Evolutionary conservation across 495 filamentous ascomycete species (phyloP).

Genomic region (Penicillium waksmanii): DNA sequence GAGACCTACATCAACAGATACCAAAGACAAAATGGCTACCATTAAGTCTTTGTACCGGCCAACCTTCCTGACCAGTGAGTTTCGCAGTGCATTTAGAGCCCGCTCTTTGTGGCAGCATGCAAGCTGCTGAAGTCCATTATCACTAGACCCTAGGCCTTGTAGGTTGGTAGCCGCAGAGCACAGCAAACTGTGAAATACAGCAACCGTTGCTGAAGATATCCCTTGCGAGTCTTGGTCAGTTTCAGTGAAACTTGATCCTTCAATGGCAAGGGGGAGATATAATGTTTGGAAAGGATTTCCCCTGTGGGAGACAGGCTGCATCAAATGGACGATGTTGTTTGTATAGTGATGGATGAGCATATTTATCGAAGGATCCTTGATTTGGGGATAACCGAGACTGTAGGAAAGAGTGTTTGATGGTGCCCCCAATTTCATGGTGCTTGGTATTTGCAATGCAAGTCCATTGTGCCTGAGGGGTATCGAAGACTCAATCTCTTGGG

Average conservation of each 20-base stretch:
- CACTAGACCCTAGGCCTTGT: background rate
- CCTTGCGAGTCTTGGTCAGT: background rate
- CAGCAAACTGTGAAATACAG: background rate
- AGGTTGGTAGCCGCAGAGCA: background rate
- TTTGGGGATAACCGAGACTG: background rate
- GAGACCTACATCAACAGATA: background rate
- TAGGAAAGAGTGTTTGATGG: background rate
- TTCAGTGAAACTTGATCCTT: background rate
- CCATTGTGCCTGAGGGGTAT: background rate
- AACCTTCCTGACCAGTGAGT: background rate
- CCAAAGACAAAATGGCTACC: constrained; percentile 1
- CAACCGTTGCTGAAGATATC: background rate
- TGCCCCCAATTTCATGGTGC: background rate
- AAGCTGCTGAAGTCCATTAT: background rate
- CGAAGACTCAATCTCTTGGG: background rate
- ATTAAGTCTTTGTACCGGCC: background rate
- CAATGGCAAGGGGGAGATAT: background rate
- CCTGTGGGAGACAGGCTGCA: background rate
- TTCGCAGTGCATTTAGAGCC: background rate
- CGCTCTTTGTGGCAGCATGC: background rate
- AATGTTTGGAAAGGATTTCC: background rate
- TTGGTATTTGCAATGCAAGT: background rate
- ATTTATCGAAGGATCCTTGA: background rate
- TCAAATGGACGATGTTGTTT: background rate
- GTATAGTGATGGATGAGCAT: constrained; percentile 1